Evolutionary conservation across 2,329 filamentous ascomycete genomes (phyloP), one percentile per base, ranked within the genome.

Genomic region (Rutstroemia sp.): DNA sequence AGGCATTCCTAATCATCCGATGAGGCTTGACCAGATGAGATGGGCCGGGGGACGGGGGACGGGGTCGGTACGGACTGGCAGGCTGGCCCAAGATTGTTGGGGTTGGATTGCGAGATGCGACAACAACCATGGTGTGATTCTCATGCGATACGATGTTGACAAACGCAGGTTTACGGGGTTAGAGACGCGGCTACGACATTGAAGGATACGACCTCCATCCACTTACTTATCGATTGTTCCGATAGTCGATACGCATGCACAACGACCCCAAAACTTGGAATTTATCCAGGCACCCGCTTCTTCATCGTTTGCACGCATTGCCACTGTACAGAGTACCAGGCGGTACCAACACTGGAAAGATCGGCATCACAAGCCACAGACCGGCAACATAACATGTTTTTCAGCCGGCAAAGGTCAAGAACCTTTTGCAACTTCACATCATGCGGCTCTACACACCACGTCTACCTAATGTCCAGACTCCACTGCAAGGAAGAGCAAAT

Each of bases 1-100:
- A 48, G 30, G 27, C 41, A 54, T 19, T 54, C 21, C 48, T 41
- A 39, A 30, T 54, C 51, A 37, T 48, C 44, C 51, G 44, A 54
- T 48, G 44, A 48, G 34, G 34, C 51, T 27, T 48, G 51, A 44
- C 14, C 46, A 46, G 23, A 47, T 47, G 17, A 5, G 19, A 27
- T 34, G 51, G n/a, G 34, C 34, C n/a, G 44, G 19, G 41, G n/a
- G 34, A 42, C n/a, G 44, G 19, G 41, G n/a, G 34, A 42, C n/a
- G 44, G 19, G 41, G 48, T 48, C 47, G 42, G 27, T 27, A 27
- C 10, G 30, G 30, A 12, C 30, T 34, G 30, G 30, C 30, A 34
- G 30, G 30, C 12, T 12, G 30, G 30, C 10, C 12, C 30, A 34
- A 12, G 30, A 12, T 14, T n/a, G 39, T n/a, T 17, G 44, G 51